These are phyloP conservation scores for Sarcodon aspratus DNA, from an alignment of 768 basidiomycete species.

Conservation along the genomic window DNA sequence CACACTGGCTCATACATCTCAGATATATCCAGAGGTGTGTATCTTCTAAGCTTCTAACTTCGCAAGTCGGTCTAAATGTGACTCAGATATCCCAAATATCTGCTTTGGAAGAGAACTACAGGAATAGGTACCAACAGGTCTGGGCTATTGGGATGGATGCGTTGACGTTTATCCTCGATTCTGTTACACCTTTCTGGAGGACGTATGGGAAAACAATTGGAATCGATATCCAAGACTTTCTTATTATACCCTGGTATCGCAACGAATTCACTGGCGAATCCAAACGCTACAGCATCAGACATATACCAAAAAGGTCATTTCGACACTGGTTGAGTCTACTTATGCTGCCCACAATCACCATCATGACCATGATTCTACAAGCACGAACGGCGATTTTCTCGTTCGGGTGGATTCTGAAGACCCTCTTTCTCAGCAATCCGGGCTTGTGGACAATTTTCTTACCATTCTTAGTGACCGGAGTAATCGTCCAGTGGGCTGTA, in stretches of 20 bases:
- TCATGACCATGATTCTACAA: slow-evolving; percentile 44
- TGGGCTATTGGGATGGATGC: slow-evolving; percentile 78
- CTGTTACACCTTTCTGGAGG: slow-evolving; percentile 72
- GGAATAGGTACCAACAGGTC: slow-evolving; percentile 68
- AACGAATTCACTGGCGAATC: slow-evolving; percentile 77
- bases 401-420: slow-evolving; percentile 32
- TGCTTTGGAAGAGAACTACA: slow-evolving; percentile 67
- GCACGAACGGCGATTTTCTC: slow-evolving; percentile 46
- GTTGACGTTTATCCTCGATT: slow-evolving; percentile 63
- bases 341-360: slow-evolving; percentile 35
- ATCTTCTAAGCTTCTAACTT: background rate
- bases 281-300: slow-evolving; percentile 49
- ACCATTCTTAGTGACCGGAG: slow-evolving; percentile 52
- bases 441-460: slow-evolving; percentile 53
- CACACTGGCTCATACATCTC: slow-evolving; percentile 56
- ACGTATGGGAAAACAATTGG: slow-evolving; percentile 76
- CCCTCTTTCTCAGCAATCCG: slow-evolving; percentile 47
- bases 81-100: slow-evolving; percentile 57
- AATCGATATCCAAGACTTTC: slow-evolving; percentile 68
- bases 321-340: slow-evolving; percentile 59
- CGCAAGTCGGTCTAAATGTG: background rate
- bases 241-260: slow-evolving; percentile 73
- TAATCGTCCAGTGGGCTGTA: slow-evolving; percentile 58
- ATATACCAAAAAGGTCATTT: slow-evolving; percentile 49
- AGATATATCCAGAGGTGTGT: slow-evolving; percentile 66